Conservation (phyloP, 2,329 filamentous ascomycete genomes). For the Zymoseptoria brevis region DNA sequence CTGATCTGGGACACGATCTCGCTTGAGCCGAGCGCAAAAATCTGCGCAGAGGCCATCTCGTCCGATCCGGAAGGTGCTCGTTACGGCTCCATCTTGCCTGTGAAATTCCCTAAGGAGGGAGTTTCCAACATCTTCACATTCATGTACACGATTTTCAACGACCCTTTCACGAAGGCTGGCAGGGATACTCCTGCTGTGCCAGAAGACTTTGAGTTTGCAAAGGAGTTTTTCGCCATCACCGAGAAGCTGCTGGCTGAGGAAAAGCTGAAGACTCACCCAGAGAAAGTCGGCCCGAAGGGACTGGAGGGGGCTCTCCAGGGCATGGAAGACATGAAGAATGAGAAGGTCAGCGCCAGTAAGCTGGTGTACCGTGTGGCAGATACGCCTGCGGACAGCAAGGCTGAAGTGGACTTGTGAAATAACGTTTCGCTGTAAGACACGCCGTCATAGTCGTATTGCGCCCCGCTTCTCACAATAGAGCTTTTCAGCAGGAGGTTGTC, state of each 20-base stretch:
- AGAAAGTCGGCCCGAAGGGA: conserved; percentile 35
- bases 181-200: conserved; percentile 14
- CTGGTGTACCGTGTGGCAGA: conserved; percentile 36
- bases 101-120: conserved; percentile 17
- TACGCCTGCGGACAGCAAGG: conserved; percentile 16
- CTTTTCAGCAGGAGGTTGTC: no score
- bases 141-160: conserved; percentile 25
- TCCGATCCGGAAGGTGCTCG: conserved; percentile 14
- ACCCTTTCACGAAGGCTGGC: conserved; percentile 16
- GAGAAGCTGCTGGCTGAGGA: conserved; percentile 36
- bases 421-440: neutral
- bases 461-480: no score
- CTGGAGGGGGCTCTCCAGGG: conserved; percentile 39
- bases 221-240: conserved; percentile 34
- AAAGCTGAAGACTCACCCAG: conserved; percentile 39
- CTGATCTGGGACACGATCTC: conserved; percentile 22
- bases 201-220: conserved; percentile 37
- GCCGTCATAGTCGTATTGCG: no score
- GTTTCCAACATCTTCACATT: conserved; percentile 17
- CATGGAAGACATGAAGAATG: conserved; percentile 36
- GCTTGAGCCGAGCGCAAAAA: conserved; percentile 13
- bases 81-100: conserved; percentile 20
- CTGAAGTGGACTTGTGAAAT: conserved; percentile 15
- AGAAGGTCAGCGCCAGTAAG: conserved; percentile 41
- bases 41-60: conserved; percentile 20